phyloP scores from a whole-genome alignment of 148 eudicot species.

The Chenopodium quinoa region DNA sequence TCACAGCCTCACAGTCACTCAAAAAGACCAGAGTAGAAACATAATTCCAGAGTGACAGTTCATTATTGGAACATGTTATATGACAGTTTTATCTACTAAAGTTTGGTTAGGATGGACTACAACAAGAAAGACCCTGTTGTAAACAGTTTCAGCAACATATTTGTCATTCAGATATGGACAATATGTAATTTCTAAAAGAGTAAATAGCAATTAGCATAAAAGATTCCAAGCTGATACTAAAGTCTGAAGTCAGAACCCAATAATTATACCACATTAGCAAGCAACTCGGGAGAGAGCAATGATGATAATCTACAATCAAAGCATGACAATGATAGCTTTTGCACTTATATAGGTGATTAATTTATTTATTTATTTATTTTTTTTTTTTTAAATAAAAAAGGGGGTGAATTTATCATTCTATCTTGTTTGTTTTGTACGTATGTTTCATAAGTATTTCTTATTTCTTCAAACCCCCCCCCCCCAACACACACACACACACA shows the following conservation, averaged over 20 bases:
- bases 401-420: too few relatives aligned
- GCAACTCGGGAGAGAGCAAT: neutral
- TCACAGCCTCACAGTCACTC: neutral
- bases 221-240: neutral
- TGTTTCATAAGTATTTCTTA: too few relatives aligned
- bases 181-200: neutral
- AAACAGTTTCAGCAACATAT: neutral
- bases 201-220: neutral
- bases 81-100: neutral
- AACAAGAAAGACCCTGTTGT: neutral
- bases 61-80: neutral
- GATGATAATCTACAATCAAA: neutral
- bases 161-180: neutral
- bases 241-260: neutral
- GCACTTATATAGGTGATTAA: neutral
- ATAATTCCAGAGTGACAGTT: neutral
- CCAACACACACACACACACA: too few relatives aligned
- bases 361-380: too few relatives aligned
- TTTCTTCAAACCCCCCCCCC: too few relatives aligned
- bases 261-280: neutral
- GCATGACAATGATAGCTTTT: neutral
- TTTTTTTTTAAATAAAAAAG: too few relatives aligned
- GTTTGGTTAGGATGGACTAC: neutral
- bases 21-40: neutral
- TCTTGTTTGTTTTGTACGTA: too few relatives aligned